phyloP scores from a whole-genome alignment of 2,329 filamentous ascomycete species.

The Xylaria sp. region DNA sequence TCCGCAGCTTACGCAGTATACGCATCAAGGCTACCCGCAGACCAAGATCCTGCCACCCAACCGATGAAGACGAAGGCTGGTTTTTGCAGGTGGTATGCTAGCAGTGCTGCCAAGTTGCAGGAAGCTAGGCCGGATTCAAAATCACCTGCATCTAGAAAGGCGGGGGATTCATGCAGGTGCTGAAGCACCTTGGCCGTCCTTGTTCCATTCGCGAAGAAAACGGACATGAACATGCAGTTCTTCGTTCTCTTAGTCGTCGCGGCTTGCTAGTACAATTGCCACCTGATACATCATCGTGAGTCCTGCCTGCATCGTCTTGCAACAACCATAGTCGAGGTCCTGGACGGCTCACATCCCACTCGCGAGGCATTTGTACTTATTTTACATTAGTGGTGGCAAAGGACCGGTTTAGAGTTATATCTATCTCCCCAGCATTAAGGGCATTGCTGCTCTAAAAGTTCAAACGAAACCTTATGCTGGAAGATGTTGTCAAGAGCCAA shows the following conservation, averaged over 20 bases:
- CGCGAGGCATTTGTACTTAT: slow-evolving; percentile 10
- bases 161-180: slow-evolving; percentile 46
- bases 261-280: slow-evolving; percentile 28
- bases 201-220: slow-evolving; percentile 31
- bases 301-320: slow-evolving; percentile 26
- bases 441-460: background rate
- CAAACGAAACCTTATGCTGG: slow-evolving; percentile 4
- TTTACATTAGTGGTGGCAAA: slow-evolving; percentile 11
- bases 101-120: slow-evolving; percentile 38
- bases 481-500: slow-evolving; percentile 10
- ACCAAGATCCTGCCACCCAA: slow-evolving; percentile 31
- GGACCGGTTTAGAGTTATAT: background rate
- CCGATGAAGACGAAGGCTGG: slow-evolving; percentile 24
- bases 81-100: slow-evolving; percentile 37
- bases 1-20: slow-evolving; percentile 17
- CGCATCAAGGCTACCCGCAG: slow-evolving; percentile 39
- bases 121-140: slow-evolving; percentile 46
- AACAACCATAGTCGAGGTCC: slow-evolving; percentile 10
- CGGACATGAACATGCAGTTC: slow-evolving; percentile 35
- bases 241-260: slow-evolving; percentile 21
- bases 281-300: slow-evolving; percentile 34
- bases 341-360: slow-evolving; percentile 19
- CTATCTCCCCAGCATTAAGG: background rate
- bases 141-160: slow-evolving; percentile 46
- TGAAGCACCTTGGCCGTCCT: slow-evolving; percentile 31